A percentile compares a stretch with the other conserved stretches of the same genome.
phyloP scores from a whole-genome alignment of 352 stramenopile genomes.

The Phytophthora brassicae region DNA sequence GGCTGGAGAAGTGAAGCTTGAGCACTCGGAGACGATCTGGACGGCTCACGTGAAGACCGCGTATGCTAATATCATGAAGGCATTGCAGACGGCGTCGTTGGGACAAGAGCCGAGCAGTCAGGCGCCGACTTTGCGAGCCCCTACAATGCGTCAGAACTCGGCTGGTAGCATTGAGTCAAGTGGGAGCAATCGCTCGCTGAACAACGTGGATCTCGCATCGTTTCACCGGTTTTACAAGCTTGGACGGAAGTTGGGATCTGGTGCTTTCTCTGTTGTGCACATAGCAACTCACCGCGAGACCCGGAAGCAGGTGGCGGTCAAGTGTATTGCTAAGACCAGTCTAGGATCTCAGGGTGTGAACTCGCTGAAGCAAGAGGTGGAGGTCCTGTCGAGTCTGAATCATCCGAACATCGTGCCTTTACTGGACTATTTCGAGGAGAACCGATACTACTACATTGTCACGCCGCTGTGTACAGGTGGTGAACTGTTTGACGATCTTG shows the following conservation, averaged over 20 bases:
- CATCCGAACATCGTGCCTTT: conserved; percentile 78
- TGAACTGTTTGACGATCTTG: conserved; percentile 96
- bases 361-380: conserved; percentile 68
- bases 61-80: conserved; percentile 83
- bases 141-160: conserved; percentile 43
- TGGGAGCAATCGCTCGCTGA: conserved; percentile 34
- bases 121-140: conserved; percentile 27
- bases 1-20: conserved; percentile 74
- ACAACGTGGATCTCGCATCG: conserved; percentile 33
- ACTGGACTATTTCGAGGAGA: conserved; percentile 75
- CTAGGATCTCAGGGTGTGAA: conserved; percentile 52
- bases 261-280: conserved; percentile 89
- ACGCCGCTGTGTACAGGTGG: conserved; percentile 81
- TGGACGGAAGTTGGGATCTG: conserved; percentile 81
- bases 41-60: conserved; percentile 70
- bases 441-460: conserved; percentile 80
- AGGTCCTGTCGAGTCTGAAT: conserved; percentile 69
- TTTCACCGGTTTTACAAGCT: conserved; percentile 84
- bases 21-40: conserved; percentile 58
- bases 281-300: conserved; percentile 75
- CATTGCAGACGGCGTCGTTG: conserved; percentile 46
- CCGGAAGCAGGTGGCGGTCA: conserved; percentile 78
- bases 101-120: conserved; percentile 30
- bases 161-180: conserved; percentile 43
- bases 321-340: conserved; percentile 70